These are phyloP conservation scores for Hirschioporus abietinus DNA, from an alignment of 768 basidiomycete species.

Conservation along the genomic window DNA sequence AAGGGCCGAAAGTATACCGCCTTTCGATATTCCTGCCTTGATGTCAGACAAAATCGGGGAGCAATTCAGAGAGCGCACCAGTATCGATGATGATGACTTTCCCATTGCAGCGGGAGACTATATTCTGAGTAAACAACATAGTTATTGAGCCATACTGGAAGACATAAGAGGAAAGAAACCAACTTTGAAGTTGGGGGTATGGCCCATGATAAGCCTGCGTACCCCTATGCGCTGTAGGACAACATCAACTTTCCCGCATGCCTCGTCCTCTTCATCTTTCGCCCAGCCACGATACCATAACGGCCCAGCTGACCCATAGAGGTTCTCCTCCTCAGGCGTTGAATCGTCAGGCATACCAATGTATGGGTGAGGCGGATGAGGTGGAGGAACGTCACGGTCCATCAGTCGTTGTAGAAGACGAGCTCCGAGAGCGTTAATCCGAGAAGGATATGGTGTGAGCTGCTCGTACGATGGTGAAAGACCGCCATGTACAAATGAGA, in stretches of 20 bases:
- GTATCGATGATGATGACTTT: conserved; percentile 96
- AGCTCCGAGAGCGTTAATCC: conserved; percentile 71
- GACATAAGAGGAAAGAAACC: conserved; percentile 14
- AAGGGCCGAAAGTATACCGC: conserved; percentile 85
- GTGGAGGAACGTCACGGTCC: conserved; percentile 59
- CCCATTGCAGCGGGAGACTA: conserved; percentile 80
- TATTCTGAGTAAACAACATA: conserved; percentile 41
- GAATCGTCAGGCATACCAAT: conserved; percentile 45
- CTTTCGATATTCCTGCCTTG: conserved; percentile 81
- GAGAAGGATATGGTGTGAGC: conserved; percentile 76
- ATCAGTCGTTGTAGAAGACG: conserved; percentile 71
- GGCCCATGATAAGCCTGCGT: conserved; percentile 90
- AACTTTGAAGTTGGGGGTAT: conserved; percentile 86
- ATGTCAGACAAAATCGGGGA: conserved; percentile 1
- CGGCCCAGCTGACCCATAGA: conserved; percentile 78
- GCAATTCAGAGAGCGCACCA: conserved; percentile 35
- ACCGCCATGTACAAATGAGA: conserved; percentile 94
- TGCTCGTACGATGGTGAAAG: conserved; percentile 71
- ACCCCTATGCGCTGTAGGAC: conserved; percentile 76
- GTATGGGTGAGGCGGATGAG: conserved; percentile 68
- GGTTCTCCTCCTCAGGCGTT: conserved; percentile 56
- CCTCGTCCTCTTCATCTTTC: conserved; percentile 57
- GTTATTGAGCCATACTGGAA: neutral
- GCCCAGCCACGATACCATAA: conserved; percentile 97
- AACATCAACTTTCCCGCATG: conserved; percentile 65